phyloP scores from a whole-genome alignment of 768 basidiomycete species.

The Termitomyces sp. region DNA sequence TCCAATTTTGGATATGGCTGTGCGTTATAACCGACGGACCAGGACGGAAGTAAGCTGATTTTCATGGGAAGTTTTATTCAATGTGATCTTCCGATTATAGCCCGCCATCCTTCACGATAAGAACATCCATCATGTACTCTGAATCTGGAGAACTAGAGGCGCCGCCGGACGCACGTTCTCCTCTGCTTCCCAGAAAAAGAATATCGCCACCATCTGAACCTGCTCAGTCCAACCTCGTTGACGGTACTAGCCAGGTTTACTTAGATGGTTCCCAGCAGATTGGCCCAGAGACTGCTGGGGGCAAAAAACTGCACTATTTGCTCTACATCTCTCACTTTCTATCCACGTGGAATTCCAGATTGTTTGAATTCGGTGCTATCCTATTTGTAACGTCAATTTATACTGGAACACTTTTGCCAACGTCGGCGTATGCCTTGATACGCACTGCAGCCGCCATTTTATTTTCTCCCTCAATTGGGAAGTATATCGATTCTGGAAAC shows the following conservation, averaged over 20 bases:
- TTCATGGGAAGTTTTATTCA: not conserved
- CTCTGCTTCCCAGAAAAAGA: not conserved
- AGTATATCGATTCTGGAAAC: conserved; percentile 20
- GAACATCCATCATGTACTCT: not conserved
- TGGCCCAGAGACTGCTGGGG: not conserved
- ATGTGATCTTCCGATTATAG: not conserved
- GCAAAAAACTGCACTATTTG: not conserved
- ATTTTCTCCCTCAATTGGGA: conserved; percentile 20
- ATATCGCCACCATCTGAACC: not conserved
- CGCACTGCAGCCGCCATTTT: conserved; percentile 20
- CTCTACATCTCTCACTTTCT: conserved; percentile 26
- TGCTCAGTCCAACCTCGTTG: not conserved
- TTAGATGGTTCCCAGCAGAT: not conserved
- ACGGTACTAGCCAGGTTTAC: not conserved
- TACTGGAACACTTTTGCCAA: conserved; percentile 23
- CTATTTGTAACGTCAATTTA: conserved; percentile 23
- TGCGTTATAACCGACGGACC: not conserved
- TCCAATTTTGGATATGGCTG: not conserved
- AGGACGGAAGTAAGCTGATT: not conserved
- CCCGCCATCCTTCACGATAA: not conserved
- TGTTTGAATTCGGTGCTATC: conserved; percentile 28
- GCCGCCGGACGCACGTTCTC: not conserved
- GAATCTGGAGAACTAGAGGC: not conserved
- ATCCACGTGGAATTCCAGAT: conserved; percentile 28
- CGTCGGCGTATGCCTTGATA: conserved; percentile 25